Evolutionary conservation across 108 stramenopile genomes (phyloP).

Genomic region (Cyclotella choctawhatcheeana): DNA sequence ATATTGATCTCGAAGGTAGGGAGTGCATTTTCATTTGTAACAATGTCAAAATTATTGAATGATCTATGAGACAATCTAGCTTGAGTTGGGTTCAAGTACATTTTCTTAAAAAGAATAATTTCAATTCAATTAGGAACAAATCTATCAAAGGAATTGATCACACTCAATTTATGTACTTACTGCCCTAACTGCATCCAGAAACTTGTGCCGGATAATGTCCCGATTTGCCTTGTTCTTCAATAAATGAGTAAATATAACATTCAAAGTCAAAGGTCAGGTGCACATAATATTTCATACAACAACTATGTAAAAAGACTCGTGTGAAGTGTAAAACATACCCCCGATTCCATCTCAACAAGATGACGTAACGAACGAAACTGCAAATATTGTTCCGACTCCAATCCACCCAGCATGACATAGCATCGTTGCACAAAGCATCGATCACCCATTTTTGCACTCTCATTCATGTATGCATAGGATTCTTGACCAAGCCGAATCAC

Average conservation of each 20-base stretch:
- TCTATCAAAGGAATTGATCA: too few relatives aligned
- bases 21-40: not conserved
- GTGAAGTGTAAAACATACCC: not conserved
- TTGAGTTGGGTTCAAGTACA: not conserved
- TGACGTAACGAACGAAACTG: slow-evolving; percentile 22
- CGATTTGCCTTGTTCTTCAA: too few relatives aligned
- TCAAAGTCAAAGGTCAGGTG: not conserved
- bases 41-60: not conserved
- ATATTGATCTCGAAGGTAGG: slow-evolving; percentile 9
- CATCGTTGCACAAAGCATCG: slow-evolving; percentile 18
- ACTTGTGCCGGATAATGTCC: not conserved
- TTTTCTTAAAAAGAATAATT: not conserved
- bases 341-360: slow-evolving; percentile 24
- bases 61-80: not conserved
- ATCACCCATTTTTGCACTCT: not conserved
- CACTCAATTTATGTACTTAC: too few relatives aligned
- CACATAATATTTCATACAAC: not conserved
- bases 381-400: slow-evolving; percentile 23
- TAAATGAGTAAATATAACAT: too few relatives aligned
- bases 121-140: too few relatives aligned
- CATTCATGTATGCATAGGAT: slow-evolving; percentile 18
- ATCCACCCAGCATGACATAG: slow-evolving; percentile 35
- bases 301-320: not conserved
- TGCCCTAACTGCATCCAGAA: not conserved
- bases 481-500: slow-evolving; percentile 6